phyloP scores from a whole-genome alignment of 768 basidiomycete genomes.

The Boletus eberwhitei region DNA sequence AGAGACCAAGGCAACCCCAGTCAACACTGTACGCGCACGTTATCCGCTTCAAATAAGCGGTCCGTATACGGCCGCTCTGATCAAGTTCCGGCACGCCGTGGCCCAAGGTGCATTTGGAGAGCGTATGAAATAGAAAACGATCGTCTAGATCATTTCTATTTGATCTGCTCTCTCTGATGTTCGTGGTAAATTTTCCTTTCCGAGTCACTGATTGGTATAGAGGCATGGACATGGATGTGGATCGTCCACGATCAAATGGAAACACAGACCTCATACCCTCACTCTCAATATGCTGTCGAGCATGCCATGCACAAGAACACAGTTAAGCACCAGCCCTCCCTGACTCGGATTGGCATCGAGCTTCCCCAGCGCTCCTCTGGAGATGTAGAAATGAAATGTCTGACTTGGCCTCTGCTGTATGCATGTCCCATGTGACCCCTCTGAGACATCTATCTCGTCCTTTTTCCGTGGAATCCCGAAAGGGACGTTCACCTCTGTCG shows the following conservation, averaged over 20 bases:
- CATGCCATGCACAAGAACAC: constrained; percentile 38
- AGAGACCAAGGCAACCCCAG: not conserved
- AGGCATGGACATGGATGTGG: not conserved
- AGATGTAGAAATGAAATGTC: not conserved
- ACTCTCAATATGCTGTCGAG: constrained; percentile 34
- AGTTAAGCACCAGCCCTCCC: constrained; percentile 10
- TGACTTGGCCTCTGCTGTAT: constrained; percentile 3
- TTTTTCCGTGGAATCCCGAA: constrained; percentile 5
- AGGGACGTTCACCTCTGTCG: constrained; percentile 15
- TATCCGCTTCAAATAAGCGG: not conserved
- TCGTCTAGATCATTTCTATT: too few relatives aligned
- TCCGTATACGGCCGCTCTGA: not conserved
- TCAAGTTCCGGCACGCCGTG: not conserved
- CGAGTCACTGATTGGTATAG: not conserved
- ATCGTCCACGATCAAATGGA: too few relatives aligned
- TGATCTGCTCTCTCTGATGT: not conserved
- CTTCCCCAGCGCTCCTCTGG: constrained; percentile 17
- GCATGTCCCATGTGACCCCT: constrained; percentile 13
- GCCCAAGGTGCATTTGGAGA: not conserved
- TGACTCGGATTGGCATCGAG: constrained; percentile 24
- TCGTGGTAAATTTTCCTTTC: not conserved
- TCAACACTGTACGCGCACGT: constrained; percentile 14
- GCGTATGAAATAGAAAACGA: not conserved
- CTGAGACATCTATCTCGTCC: constrained; percentile 28
- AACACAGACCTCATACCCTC: not conserved